Base-by-base conservation (phyloP, 106 monocot species). In the Gastrodia elata region DNA sequence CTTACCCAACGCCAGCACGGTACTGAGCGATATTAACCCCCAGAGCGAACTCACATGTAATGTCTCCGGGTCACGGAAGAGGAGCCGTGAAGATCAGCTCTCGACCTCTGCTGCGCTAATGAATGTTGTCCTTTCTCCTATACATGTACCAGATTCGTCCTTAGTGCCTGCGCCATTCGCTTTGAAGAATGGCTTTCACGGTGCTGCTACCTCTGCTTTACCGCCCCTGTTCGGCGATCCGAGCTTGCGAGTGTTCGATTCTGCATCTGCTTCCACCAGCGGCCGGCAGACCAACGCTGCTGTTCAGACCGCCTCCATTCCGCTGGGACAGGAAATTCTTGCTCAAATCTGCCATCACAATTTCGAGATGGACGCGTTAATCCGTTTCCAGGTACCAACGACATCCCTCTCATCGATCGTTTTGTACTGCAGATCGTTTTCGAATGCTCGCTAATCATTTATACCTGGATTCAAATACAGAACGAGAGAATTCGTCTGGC, bases 1-100 rank as follows among this genome's bases (percentile, higher is more conserved):
- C 68, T n/a, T 40, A 58, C 40, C 32, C 33, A 16, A 48, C 39
- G n/a, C 33, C 6, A 65, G 73, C 30, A n/a, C n/a, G n/a, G 80
- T 42, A 61, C 70, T 85, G 16, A 81, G 78, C 68, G 78, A 76
- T 8, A n/a, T n/a, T n/a, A 77, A 73, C 4, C 80, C 68, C 0
- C 73, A 72, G 22, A 86, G 83, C 72, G 83, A 83, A 58, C 80
- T 87, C 48, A 87, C 83, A 20, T 75, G 80, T 76, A 87, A 71
- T 56, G 72, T 75, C 26, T 72, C 80, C 0, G 65, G 73, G 0
- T 46, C 68, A 2, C 37, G 78, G 77, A 83, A 82, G 83, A 71
- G 75, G 18, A 37, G 33, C 35, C 39, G 4, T 22, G 68, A 65
- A 5, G 15, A 65, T 11, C 14, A 36, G 25, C 5, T 36, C 55